Base-by-base conservation (phyloP, 129 eudicot genomes). In the Artemisia argyi region DNA sequence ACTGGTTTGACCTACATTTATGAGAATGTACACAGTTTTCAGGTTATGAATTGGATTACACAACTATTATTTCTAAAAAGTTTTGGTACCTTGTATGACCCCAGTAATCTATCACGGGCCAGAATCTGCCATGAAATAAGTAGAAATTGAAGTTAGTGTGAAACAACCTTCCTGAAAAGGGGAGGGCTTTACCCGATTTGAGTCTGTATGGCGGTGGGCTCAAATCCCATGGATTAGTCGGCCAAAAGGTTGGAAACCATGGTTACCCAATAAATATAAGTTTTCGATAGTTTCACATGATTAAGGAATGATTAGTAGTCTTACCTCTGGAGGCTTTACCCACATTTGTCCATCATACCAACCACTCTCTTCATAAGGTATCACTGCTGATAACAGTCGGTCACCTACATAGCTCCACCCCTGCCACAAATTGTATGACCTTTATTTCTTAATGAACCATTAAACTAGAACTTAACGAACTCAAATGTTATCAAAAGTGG, bases 281-380 rank as follows among this genome's bases (percentile, higher is more conserved):
- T 53, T 18, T 28, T 70, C 14, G 47, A 24, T 28, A 58, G 16
- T 49, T 72, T 47, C 67, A 10, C 32, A n/a, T 72, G 24, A 44
- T 16, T 13, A 17, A 62, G 20, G 9, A 69, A 65, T 72, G 59
- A 58, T 42, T 82, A 68, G 46, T 46, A 70, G 14, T 66, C 94
- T 81, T 53, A 89, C 98, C 97, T 94, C 98, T 5, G 98, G 98
- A 70, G 98, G 98, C 78, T 94, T 94, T 22, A 94, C 98, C 98
- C 98, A 94, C 98, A 94, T 94, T 85, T 94, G 98, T 57, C 98
- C 98, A 73, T 94, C 98, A 71, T 94, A 94, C 98, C 98, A 94
- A 67, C 98, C 98, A 60, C 83, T 87, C 83, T 94, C 98, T 86
- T 94, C 98, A 71, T 94, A 94, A 14, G 98, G 98, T 68, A 94